phyloP scores from a whole-genome alignment of 352 stramenopile species.

The Blastocystis sp. region DNA sequence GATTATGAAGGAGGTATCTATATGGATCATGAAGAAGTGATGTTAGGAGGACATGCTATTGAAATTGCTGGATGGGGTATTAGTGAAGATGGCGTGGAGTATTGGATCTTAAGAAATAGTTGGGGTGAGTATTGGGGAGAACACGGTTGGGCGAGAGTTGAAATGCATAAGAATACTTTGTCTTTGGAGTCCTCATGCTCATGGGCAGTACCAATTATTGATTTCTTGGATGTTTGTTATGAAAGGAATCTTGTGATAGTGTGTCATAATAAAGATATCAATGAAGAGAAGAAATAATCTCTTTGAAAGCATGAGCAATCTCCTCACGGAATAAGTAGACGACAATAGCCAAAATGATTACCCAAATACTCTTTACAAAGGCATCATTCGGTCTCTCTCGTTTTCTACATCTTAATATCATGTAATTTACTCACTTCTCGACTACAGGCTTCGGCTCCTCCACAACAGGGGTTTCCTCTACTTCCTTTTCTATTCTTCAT shows the following conservation, averaged over 20 bases:
- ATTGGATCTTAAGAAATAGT: conserved; percentile 82
- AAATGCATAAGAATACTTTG: conserved; percentile 80
- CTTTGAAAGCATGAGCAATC: neutral
- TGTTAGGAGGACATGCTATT: conserved; percentile 79
- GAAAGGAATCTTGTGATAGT: neutral
- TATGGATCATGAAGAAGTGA: conserved; percentile 72
- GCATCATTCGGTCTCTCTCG: neutral
- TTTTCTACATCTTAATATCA: neutral
- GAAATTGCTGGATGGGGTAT: conserved; percentile 78
- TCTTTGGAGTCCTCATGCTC: conserved; percentile 73
- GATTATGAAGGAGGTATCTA: conserved; percentile 75
- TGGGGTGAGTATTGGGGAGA: conserved; percentile 84
- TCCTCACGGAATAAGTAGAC: neutral
- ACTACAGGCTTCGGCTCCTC: neutral
- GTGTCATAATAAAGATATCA: neutral
- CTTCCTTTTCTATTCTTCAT: conserved; percentile 20
- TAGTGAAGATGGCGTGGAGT: conserved; percentile 75
- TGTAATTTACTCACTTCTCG: neutral
- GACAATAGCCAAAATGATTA: neutral
- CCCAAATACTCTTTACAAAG: neutral
- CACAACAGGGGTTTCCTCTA: neutral
- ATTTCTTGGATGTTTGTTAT: conserved; percentile 49
- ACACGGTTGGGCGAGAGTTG: conserved; percentile 81
- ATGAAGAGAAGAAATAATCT: neutral
- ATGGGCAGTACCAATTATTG: conserved; percentile 74